Evolutionary conservation across 177 flowering plant species (phyloP), one percentile per base, ranked within the genome.

Genomic region (Vitis hybrid): DNA sequence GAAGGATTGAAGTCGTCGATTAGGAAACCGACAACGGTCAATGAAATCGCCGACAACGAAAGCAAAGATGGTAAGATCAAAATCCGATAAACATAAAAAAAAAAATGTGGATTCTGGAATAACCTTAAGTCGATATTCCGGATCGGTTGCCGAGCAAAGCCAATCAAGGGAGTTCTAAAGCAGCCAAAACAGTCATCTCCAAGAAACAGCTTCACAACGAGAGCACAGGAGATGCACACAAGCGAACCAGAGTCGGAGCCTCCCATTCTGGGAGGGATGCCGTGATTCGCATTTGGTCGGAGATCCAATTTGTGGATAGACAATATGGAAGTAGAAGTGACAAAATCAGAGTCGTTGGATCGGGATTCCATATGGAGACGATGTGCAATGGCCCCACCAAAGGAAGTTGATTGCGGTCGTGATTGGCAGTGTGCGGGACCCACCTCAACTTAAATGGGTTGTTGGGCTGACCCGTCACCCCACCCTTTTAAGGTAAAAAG

Each of bases 231-330:
- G 11, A 11, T 31, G 7, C 50, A 31, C 52, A 50, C 26, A 29
- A 39, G 4, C 51, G 56, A 14, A 26, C n/a, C 19, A 48, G 62
- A 20, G 39, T 31, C 50, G 2, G 76, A 73, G 20, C 55, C 71
- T 8, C 70, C 85, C 31, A 71, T 85, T 34, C 56, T 89, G 73
- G 87, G 82, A 1, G 85, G 78, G 2, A 70, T 86, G 85, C 74
- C 50, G 69, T 75, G 84, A 74, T 90, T 90, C 66, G 71, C 84
- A 1, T 90, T 91, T 0, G 91, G 95, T 12, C 69, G 91, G 70
- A 76, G 77, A 34, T 80, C 87, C 8, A 85, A 75, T 13, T 66
- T 80, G 19, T 81, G 81, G 83, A 77, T 12, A 10, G 71, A 12
- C 15, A 71, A 9, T 19, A 77, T 61, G 53, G 68, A 72, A 10